Base-by-base conservation (phyloP, 2,329 filamentous ascomycete genomes). In the Calonectria pseudoreteaudii region DNA sequence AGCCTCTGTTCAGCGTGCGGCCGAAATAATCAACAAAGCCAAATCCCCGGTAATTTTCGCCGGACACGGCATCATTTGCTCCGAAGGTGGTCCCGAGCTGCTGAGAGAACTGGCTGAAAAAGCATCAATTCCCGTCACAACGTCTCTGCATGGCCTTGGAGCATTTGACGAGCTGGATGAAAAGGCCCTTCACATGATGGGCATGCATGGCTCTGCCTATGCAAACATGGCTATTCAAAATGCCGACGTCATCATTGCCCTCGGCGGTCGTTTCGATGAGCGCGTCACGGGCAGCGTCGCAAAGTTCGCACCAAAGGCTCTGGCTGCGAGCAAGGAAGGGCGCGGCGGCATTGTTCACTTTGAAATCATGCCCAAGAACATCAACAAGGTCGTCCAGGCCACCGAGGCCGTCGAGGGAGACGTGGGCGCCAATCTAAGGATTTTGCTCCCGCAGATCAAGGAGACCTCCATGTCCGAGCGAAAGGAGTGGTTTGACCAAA, bases 341-440 rank as follows among this genome's bases (percentile, higher is more conserved):
- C 94, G 95, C 75, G 97, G 97, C 80, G 97, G 97, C 81, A 98
- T 99, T 81, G 91, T 98, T 14, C 96, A 99, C 86, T 98, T 98
- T 81, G 96, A 98, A 84, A 96, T 98, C 81, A 94, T 98, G 93
- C 96, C 97, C 80, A 99, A 98, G 92, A 98, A 98, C 88, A 98
- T 98, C 88, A 98, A 98, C 92, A 99, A 98, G 91, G 95, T 98
- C 52, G 94, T 98, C 16, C 95, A 98, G 86, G 96, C 96, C 9
- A 98, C 94, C 49, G 95, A 98, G 86, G 96, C 97, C 56, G 93
- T 98, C n/a, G 96, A 98, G 86, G 97, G 97, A 74, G 96, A 98
- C 82, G 95, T 98, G 38, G 92, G 93, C 3, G 87, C 92, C 23
- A 98, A 98, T 85, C 88, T 99, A 36, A 89, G 89, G 62, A 86